Base-by-base conservation (phyloP, 345 rosid species). In the Erucastrum elatum region DNA sequence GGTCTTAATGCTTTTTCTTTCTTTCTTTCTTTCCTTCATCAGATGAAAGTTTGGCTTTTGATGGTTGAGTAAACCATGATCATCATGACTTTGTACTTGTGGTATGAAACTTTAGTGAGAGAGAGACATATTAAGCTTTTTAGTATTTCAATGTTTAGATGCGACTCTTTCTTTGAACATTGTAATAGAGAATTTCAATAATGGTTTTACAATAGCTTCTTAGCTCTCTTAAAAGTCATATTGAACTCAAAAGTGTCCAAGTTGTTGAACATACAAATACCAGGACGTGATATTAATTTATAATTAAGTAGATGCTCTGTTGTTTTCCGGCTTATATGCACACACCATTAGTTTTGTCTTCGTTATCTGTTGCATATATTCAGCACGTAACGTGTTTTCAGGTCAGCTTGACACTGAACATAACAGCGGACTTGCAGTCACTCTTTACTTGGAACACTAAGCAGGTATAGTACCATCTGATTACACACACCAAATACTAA, bases 361-460 rank as follows among this genome's bases (percentile, higher is more conserved):
- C 15, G 53, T 46, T 35, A 46, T 3, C 39, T 13, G 64, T 16
- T 30, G 31, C 41, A 62, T 62, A 2, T 64, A 12, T 60, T 62
- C 29, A 7, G 53, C 16, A 30, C 49, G 74, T 77, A 15, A 41
- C 53, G 63, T 44, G 53, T 80, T 68, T 84, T 80, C 56, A 94
- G 98, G 94, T 94, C 80, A 94, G 98, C 87, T 78, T 94, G 82
- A 91, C 91, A 8, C 81, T 94, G 88, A 94, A 94, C 77, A 86
- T 94, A 84, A 83, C 98, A 61, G 97, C 96, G 1, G 95, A 94
- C 78, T 81, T 94, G 68, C 94, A 90, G 83, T 89, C 98, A 31
- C 77, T 92, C 59, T 94, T 90, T 81, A 90, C 98, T 41, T 92
- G 98, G 98, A 94, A 94, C 87, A 92, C 98, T 0, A 92, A 94